Conservation (phyloP, 2,329 filamentous ascomycete species). For the Aspergillus bombycis region DNA sequence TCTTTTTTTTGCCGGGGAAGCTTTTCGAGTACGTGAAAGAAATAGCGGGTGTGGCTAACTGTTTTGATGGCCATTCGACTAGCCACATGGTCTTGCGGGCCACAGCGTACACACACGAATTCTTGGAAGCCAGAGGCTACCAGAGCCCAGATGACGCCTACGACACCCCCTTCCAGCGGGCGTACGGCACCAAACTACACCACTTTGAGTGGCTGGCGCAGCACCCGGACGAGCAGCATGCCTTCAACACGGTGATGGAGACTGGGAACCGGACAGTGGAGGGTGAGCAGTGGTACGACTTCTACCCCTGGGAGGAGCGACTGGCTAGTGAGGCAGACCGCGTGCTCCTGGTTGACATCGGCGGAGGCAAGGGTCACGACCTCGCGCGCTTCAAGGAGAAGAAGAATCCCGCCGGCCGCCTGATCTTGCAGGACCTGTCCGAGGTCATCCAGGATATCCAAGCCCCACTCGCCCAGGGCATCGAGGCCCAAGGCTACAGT, state of each 20-base stretch:
- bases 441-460: slow-evolving; percentile 17
- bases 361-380: slow-evolving; percentile 7
- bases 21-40: too few species aligned
- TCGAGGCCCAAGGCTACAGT: slow-evolving; percentile 4
- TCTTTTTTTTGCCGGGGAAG: too few species aligned
- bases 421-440: slow-evolving; percentile 8
- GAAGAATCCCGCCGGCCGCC: background rate
- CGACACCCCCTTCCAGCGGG: slow-evolving; percentile 33
- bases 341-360: slow-evolving; percentile 24
- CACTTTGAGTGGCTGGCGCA: slow-evolving; percentile 31
- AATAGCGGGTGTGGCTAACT: too few species aligned
- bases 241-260: slow-evolving; percentile 34
- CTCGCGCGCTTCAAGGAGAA: background rate
- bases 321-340: background rate
- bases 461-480: background rate
- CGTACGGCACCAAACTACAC: slow-evolving; percentile 23
- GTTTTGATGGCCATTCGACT: too few species aligned
- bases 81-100: too few species aligned
- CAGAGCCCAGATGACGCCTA: slow-evolving; percentile 29
- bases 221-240: slow-evolving; percentile 20
- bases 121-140: slow-evolving; percentile 19
- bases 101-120: background rate
- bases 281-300: background rate
- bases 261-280: background rate
- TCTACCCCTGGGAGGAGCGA: background rate